Base-by-base conservation (phyloP, 176 grass and related monocot genomes). In the Panicum miliaceum region DNA sequence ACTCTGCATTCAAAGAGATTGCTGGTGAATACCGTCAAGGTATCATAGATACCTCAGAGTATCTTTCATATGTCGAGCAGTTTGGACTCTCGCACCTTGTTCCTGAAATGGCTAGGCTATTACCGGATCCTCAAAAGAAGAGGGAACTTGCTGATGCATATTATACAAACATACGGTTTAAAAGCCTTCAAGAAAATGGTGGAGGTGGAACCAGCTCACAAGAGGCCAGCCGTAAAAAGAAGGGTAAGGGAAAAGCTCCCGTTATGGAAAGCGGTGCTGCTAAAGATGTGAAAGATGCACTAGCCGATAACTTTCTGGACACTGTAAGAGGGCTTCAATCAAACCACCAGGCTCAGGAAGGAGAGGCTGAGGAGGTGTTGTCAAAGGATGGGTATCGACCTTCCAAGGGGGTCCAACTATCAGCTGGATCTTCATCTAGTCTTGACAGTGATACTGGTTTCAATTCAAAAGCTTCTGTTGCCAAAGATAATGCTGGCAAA, bases 11-110 rank as follows among this genome's bases (percentile, higher is more conserved):
- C 76, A 99, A 92, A 88, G 88, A 77, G 84, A 94, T 99, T 40
- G 92, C 96, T 35, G 41, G 81, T 22, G 96, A 99, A 82, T 96
- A 99, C 81, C 87, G 86, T 73, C 87, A 90, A 90, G 88, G 91
- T 18, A 57, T 84, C 42, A 99, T 99, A 40, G 74, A 80, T 73
- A 84, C 91, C 48, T 80, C 38, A 70, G 96, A 99, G 78, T 99
- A 99, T 84, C 87, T 99, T 76, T 92, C 91, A 26, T 99, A 92
- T 82, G 93, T 96, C 1, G 93, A 99, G 81, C 96, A 99, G 60
- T 99, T 96, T 92, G 91, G 89, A 73, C 88, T 99, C 6, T 90
- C 84, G 5, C 88, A 95, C 72, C 88, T 99, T 85, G 84, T 96
- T 85, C 88, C 85, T 83, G 96, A 99, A 87, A 90, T 99, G 89